Conservation (phyloP, 306 rosid genomes). For the Alnus glutinosa region DNA sequence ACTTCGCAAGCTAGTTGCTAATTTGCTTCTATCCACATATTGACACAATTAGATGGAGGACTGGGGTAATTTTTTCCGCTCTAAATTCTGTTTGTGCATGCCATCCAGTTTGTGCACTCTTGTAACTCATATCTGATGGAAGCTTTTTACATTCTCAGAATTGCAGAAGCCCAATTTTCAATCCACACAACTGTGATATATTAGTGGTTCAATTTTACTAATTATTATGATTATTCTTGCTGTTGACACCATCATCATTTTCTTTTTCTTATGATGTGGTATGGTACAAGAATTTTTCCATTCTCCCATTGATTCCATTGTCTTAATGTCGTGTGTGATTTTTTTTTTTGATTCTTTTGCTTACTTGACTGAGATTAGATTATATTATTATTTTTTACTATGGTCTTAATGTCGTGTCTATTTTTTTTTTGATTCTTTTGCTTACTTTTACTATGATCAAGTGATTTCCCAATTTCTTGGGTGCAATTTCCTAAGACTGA, state of each 20-base stretch:
- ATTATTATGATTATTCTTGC: neutral
- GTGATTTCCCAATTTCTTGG: neutral
- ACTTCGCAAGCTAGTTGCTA: neutral
- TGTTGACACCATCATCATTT: neutral
- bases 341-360: neutral
- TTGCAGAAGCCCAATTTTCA: neutral
- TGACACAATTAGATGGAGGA: conserved; percentile 53
- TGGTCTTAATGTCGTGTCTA: neutral
- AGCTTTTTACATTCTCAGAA: neutral
- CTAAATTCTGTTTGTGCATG: neutral
- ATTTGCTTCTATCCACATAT: conserved; percentile 11
- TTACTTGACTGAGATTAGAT: neutral
- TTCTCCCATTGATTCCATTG: neutral
- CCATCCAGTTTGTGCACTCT: neutral
- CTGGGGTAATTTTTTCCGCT: conserved; percentile 57
- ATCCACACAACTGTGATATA: neutral
- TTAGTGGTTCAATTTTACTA: neutral
- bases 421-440: neutral
- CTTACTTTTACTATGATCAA: neutral
- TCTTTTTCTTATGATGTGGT: neutral
- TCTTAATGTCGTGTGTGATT: neutral
- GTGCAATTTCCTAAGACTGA: neutral
- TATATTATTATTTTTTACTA: neutral
- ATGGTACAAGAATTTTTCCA: neutral
- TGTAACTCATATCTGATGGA: neutral